phyloP scores from a whole-genome alignment of 768 basidiomycete genomes.

The Agaricus sinodeliciosus region DNA sequence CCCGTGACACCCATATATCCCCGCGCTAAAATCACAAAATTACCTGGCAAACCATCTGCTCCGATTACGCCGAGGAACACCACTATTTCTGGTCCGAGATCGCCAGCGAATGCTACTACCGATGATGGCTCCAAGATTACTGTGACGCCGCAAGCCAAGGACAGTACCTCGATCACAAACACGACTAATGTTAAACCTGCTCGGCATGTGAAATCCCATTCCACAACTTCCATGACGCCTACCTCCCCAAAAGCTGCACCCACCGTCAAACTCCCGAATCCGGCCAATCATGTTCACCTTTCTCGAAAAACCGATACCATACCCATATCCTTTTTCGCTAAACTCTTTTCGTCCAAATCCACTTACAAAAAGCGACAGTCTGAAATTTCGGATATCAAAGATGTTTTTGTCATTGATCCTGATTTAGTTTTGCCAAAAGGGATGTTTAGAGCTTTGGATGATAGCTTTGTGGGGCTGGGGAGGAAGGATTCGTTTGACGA shows the following conservation, averaged over 20 bases:
- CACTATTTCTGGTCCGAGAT: not conserved
- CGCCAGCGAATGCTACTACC: no score
- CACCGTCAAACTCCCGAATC: not conserved
- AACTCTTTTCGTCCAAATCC: not conserved
- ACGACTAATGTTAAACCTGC: not conserved
- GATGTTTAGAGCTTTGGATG: constrained; percentile 2
- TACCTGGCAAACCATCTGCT: no score
- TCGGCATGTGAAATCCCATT: not conserved
- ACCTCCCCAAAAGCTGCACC: not conserved
- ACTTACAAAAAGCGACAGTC: not conserved
- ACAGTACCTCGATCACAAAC: not conserved
- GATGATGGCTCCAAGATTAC: not conserved
- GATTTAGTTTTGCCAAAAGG: constrained; percentile 4
- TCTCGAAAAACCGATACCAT: not conserved
- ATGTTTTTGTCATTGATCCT: constrained; percentile 10
- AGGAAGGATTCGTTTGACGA: not conserved
- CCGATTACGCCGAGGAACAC: not conserved
- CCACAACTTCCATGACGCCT: not conserved
- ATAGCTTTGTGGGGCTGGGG: not conserved
- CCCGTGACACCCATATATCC: not conserved
- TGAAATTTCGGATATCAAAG: constrained; percentile 7
- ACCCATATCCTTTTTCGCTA: not conserved
- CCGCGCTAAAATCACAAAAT: not conserved
- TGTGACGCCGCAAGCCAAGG: not conserved
- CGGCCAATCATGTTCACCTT: constrained; percentile 7